Evolutionary conservation across 164 flowering plant species (phyloP).

Genomic region (Stephania yunnanensis): DNA sequence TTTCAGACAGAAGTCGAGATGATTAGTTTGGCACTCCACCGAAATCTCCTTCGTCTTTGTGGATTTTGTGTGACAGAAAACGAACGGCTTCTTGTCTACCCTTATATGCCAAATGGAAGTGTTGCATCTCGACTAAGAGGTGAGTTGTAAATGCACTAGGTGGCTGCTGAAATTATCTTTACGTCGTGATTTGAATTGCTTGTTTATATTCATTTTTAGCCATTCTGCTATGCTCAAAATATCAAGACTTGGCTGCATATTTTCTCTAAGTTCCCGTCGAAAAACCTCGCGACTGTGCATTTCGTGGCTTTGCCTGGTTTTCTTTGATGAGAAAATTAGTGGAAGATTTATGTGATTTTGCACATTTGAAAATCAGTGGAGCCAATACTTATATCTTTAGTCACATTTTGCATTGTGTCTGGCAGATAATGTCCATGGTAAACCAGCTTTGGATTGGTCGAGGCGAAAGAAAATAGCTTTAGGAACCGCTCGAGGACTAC

Average conservation of each 20-base stretch:
- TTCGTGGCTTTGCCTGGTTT: not conserved
- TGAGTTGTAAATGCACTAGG: constrained; percentile 9
- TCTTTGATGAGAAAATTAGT: not conserved
- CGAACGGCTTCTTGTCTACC: constrained; percentile 73
- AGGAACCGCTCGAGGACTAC: constrained; percentile 78
- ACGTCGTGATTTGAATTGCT: not conserved
- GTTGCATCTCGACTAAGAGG: constrained; percentile 71
- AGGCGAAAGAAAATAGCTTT: constrained; percentile 66
- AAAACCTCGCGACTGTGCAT: not conserved
- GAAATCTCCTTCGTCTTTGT: constrained; percentile 70
- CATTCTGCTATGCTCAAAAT: not conserved
- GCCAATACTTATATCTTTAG: not conserved
- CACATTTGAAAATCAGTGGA: not conserved
- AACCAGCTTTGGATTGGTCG: constrained; percentile 72
- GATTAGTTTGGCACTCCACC: constrained; percentile 81
- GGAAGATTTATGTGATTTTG: not conserved
- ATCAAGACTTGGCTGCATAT: not conserved
- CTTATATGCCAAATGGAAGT: constrained; percentile 86
- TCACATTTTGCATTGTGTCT: not conserved
- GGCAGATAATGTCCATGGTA: constrained; percentile 50
- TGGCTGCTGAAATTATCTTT: not conserved
- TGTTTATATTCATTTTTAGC: not conserved
- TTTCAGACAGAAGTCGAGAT: constrained; percentile 86
- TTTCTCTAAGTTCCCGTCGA: no score
- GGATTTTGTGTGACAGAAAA: constrained; percentile 70